These are phyloP conservation scores for Ascochyta pisi DNA, from an alignment of 2,329 filamentous ascomycete genomes.

Conservation along the genomic window DNA sequence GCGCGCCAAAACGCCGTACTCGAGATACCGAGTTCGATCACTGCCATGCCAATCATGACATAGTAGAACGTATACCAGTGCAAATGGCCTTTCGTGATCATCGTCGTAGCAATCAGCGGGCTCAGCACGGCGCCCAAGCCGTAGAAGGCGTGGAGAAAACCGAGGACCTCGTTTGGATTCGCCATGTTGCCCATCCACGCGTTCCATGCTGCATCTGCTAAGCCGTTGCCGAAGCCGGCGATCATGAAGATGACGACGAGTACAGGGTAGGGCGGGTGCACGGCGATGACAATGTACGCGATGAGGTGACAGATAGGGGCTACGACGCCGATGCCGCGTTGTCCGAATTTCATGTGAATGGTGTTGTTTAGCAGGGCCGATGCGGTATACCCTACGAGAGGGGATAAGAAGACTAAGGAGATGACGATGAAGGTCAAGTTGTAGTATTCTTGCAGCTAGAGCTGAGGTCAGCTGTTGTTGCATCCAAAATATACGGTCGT, in stretches of 20 bases:
- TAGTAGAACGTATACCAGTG: conserved; percentile 80
- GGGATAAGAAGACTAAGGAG: conserved; percentile 71
- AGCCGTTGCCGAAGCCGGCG: conserved; percentile 74
- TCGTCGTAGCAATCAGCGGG: conserved; percentile 73
- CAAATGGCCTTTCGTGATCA: conserved; percentile 69
- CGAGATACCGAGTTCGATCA: conserved; percentile 62
- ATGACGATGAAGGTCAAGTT: conserved; percentile 66
- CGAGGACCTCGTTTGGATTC: conserved; percentile 75
- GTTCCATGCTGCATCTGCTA: conserved; percentile 65
- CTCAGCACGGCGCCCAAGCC: conserved; percentile 73
- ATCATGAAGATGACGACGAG: conserved; percentile 70
- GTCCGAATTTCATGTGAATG: conserved; percentile 70
- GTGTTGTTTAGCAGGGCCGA: conserved; percentile 70
- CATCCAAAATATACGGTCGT: too few species aligned
- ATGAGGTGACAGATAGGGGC: conserved; percentile 68
- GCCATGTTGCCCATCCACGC: conserved; percentile 75
- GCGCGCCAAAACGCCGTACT: conserved; percentile 68
- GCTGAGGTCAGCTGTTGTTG: background rate
- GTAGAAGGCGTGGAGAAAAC: conserved; percentile 75
- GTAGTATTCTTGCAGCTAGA: conserved; percentile 69
- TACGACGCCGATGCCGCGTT: conserved; percentile 73
- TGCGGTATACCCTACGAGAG: conserved; percentile 69
- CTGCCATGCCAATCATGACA: conserved; percentile 69
- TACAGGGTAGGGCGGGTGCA: conserved; percentile 73
- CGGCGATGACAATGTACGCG: conserved; percentile 68